Evolutionary conservation across 306 rosid species (phyloP).

Genomic region (Prunus davidiana): DNA sequence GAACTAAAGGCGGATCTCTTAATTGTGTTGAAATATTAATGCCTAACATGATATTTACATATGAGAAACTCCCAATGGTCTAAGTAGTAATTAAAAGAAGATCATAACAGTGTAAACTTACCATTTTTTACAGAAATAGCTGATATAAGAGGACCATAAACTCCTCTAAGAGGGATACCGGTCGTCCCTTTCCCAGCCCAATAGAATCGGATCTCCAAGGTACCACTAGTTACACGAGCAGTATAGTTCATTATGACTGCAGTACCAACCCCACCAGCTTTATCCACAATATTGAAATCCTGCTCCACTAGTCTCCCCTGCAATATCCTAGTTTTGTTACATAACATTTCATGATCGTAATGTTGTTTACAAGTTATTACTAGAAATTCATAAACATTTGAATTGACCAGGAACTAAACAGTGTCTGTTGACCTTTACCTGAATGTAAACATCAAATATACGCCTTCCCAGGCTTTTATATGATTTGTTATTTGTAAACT

Average conservation of each 20-base stretch:
- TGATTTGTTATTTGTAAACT: conserved; percentile 16
- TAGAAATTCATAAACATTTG: not conserved
- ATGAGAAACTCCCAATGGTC: not conserved
- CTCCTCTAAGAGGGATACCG: conserved; percentile 27
- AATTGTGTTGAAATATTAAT: too few relatives aligned
- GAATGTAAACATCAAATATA: conserved; percentile 40
- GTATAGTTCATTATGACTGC: not conserved
- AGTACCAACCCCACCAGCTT: conserved; percentile 32
- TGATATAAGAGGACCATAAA: conserved; percentile 48
- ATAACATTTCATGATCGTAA: not conserved
- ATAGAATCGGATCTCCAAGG: conserved; percentile 38
- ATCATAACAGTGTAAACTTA: conserved; percentile 3
- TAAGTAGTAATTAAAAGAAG: not conserved
- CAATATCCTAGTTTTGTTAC: not conserved
- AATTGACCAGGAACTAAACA: too few relatives aligned
- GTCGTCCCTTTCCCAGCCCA: conserved; percentile 54
- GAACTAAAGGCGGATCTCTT: not conserved
- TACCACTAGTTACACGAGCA: conserved; percentile 1
- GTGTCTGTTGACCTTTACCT: conserved; percentile 18
- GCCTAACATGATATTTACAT: not conserved
- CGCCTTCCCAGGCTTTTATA: conserved; percentile 50
- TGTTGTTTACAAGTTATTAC: too few relatives aligned
- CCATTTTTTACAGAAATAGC: conserved; percentile 35
- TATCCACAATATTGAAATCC: conserved; percentile 38
- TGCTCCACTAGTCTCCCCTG: conserved; percentile 30